Conservation (phyloP, 331 rosid genomes). For the Telfairia occidentalis region DNA sequence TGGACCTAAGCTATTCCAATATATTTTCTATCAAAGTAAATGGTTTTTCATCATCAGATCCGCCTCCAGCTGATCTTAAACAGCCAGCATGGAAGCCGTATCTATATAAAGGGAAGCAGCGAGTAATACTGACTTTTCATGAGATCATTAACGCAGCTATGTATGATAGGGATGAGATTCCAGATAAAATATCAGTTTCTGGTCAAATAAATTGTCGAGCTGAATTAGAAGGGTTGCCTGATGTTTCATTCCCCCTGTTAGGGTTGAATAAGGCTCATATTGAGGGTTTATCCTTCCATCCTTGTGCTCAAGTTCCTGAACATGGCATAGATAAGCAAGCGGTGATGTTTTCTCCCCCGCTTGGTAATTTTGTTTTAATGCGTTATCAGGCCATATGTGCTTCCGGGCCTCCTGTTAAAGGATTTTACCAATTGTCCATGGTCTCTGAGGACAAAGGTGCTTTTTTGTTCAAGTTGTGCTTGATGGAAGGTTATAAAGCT, state of each 20-base stretch:
- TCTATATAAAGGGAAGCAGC: conserved; percentile 76
- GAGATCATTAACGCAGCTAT: conserved; percentile 77
- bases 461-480: conserved; percentile 68
- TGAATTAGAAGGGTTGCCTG: conserved; percentile 92
- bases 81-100: conserved; percentile 99
- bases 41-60: conserved; percentile 77
- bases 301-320: conserved; percentile 81
- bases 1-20: conserved; percentile 80
- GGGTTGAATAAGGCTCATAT: conserved; percentile 40
- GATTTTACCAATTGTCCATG: conserved; percentile 92
- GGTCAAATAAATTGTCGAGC: conserved; percentile 93
- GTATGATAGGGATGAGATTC: conserved; percentile 90
- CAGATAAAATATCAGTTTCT: conserved; percentile 67
- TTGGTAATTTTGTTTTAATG: conserved; percentile 81
- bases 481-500: conserved; percentile 88
- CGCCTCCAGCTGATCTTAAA: conserved; percentile 74
- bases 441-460: conserved; percentile 97
- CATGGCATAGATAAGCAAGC: conserved; percentile 76
- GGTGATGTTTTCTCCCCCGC: conserved; percentile 83
- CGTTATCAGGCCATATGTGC: conserved; percentile 68
- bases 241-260: conserved; percentile 72
- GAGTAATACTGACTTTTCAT: conserved; percentile 63
- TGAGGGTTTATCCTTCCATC: conserved; percentile 72
- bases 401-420: conserved; percentile 71
- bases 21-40: conserved; percentile 53